A percentile compares a stretch with the other conserved stretches of the same genome.
phyloP scores from a whole-genome alignment of 2,329 filamentous ascomycete species.

The Zalaria obscura region DNA sequence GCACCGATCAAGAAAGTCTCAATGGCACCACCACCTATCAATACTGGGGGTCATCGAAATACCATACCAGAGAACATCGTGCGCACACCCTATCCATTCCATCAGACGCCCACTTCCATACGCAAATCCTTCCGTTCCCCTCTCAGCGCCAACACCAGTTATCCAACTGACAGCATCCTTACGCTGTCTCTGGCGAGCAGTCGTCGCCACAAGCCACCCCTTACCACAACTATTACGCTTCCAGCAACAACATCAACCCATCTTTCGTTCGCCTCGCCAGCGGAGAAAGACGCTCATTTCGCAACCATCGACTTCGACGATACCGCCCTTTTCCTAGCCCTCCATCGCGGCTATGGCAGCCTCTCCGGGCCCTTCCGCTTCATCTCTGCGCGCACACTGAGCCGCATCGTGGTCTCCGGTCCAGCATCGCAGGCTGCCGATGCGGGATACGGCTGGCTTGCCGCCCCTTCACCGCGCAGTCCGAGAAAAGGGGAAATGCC shows the following conservation, averaged over 20 bases:
- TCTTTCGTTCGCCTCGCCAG: neutral
- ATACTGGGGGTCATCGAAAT: conserved; percentile 10
- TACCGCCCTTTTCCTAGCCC: conserved; percentile 15
- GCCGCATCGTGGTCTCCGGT: conserved; percentile 14
- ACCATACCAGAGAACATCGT: conserved; percentile 15
- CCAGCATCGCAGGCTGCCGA: conserved; percentile 12
- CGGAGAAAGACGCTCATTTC: conserved; percentile 11
- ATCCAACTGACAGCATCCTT: conserved; percentile 13
- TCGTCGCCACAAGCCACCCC: conserved; percentile 10
- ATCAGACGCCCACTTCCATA: conserved; percentile 1
- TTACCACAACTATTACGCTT: conserved; percentile 14
- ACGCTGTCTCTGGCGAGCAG: conserved; percentile 16
- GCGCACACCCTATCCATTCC: conserved; percentile 18
- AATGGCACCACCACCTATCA: conserved; percentile 18
- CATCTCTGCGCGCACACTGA: conserved; percentile 18
- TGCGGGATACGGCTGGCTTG: conserved; percentile 15
- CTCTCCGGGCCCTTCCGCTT: conserved; percentile 13
- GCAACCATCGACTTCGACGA: conserved; percentile 18
- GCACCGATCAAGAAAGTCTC: conserved; percentile 15
- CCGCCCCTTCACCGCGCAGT: conserved; percentile 8
- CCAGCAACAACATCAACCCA: conserved; percentile 10
- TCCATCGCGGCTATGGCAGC: conserved; percentile 12
- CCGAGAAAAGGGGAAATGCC: conserved; percentile 15
- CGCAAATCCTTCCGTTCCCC: no score
- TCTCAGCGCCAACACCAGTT: neutral